Base-by-base conservation (phyloP, 305 asterid genomes). In the Fraxinus latifolia region DNA sequence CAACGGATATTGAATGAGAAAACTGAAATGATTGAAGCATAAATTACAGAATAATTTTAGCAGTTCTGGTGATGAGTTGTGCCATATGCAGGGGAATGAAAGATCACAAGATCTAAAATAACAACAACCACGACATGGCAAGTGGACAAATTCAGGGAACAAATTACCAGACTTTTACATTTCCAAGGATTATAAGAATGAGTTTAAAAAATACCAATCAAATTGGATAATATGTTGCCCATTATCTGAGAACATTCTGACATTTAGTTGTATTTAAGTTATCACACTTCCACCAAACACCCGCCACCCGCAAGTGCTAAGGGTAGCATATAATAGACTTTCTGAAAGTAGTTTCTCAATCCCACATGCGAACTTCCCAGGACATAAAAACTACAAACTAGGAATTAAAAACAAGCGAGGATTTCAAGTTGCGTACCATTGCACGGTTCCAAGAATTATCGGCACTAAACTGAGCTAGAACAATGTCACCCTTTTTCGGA, bases 381-480 rank as follows among this genome's bases (percentile, higher is more conserved):
- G 68, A 58, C 68, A 19, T 6, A 58, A 65, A 62, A 67, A 67
- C 7, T 25, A 25, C n/a, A 32, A 71, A 15, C 2, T 32, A 15
- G 47, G 47, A 71, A 32, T 71, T 71, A 71, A 71, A 71, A 15
- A 71, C 44, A 32, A 71, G 76, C 1, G 0, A 33, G 27, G 44
- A 31, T 71, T 31, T 71, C 27, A 15, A 71, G 76, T 15, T 62
- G 47, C 33, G 44, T 86, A 96, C 99, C 98, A 94, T 90, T 68
- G 98, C 99, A 50, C 99, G 97, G 88, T 96, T 96, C 99, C 99
- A 96, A 47, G 98, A 93, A 83, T 95, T 90, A 87, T 95, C 99
- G 0, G 92, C 96, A 85, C 92, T 93, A 83, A 89, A 96, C 87
- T 93, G 97, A 62, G 98, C 96, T 80, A 95, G 94, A 82, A 95